Percentiles rank a stretch among this genome's conserved stretches.
Conservation (phyloP, 192 early-diverging fungal genomes). For the Gorgonomyces haynaldii region DNA sequence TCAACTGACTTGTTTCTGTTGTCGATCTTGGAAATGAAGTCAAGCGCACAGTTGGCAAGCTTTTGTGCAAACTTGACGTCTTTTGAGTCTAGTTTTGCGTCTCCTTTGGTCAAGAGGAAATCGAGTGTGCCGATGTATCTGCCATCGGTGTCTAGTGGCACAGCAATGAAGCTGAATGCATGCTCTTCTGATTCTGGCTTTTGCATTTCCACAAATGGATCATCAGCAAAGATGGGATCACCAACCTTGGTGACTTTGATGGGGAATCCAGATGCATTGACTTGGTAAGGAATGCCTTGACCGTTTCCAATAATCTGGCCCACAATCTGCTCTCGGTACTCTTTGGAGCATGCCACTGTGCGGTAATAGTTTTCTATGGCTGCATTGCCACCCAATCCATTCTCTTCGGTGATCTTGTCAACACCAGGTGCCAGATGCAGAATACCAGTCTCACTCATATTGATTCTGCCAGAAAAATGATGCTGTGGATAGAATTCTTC, state of each 20-base stretch:
- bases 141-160: neutral
- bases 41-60: too few relatives aligned
- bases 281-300: slow-evolving; percentile 5
- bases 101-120: neutral
- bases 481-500: slow-evolving; percentile 19
- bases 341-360: neutral
- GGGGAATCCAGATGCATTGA: neutral
- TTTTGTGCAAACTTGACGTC: too few relatives aligned
- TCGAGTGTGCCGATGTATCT: neutral
- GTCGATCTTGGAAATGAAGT: neutral
- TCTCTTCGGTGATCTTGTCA: slow-evolving; percentile 10
- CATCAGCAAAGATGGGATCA: neutral
- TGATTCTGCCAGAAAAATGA: slow-evolving; percentile 9
- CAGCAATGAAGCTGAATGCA: neutral
- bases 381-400: neutral
- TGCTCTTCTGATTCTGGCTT: neutral
- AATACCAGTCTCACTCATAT: slow-evolving; percentile 14
- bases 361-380: neutral
- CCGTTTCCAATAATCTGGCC: slow-evolving; percentile 1
- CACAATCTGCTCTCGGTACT: neutral
- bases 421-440: slow-evolving; percentile 10
- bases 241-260: neutral
- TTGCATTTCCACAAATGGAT: neutral
- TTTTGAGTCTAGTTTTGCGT: too few relatives aligned
- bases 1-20: slow-evolving; percentile 4